Evolutionary conservation across 2,329 filamentous ascomycete genomes (phyloP).

Genomic region (Neofusicoccum parvum): DNA sequence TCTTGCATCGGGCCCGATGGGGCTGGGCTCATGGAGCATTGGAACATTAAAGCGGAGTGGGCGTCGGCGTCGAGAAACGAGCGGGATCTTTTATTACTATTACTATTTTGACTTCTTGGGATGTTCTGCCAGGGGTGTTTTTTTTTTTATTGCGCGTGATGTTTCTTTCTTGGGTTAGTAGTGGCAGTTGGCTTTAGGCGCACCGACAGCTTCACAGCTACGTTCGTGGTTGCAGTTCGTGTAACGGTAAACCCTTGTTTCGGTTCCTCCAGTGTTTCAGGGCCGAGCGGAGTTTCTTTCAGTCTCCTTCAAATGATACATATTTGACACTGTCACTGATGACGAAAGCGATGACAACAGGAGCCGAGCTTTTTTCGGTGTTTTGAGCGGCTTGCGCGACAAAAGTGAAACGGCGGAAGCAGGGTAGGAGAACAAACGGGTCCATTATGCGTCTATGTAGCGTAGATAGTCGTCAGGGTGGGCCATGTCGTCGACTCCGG

Average conservation of each 20-base stretch:
- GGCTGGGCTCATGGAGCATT: constrained; percentile 17
- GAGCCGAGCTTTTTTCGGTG: too few relatives aligned
- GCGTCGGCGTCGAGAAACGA: constrained; percentile 16
- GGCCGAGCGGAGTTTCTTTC: not conserved
- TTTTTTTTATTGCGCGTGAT: not conserved
- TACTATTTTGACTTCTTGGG: constrained; percentile 2
- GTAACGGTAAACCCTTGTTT: constrained; percentile 12
- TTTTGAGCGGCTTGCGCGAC: too few relatives aligned
- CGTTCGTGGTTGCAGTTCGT: not conserved
- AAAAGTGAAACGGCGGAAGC: too few relatives aligned
- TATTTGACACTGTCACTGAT: constrained; percentile 5
- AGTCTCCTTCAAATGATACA: constrained; percentile 14
- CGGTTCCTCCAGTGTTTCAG: constrained; percentile 1
- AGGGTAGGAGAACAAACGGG: too few relatives aligned
- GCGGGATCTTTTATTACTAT: not conserved
- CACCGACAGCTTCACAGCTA: not conserved
- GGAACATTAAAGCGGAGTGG: constrained; percentile 19
- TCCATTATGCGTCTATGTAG: not conserved
- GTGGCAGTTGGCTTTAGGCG: constrained; percentile 8
- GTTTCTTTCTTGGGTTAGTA: constrained; percentile 12
- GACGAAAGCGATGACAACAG: not conserved
- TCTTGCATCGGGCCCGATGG: constrained; percentile 4
- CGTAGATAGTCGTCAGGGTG: constrained; percentile 3
- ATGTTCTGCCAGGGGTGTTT: not conserved
- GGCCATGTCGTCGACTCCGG: constrained; percentile 11